These are phyloP conservation scores for Penicillium psychrosexuale DNA, from an alignment of 2,329 filamentous ascomycete genomes.

Conservation along the genomic window DNA sequence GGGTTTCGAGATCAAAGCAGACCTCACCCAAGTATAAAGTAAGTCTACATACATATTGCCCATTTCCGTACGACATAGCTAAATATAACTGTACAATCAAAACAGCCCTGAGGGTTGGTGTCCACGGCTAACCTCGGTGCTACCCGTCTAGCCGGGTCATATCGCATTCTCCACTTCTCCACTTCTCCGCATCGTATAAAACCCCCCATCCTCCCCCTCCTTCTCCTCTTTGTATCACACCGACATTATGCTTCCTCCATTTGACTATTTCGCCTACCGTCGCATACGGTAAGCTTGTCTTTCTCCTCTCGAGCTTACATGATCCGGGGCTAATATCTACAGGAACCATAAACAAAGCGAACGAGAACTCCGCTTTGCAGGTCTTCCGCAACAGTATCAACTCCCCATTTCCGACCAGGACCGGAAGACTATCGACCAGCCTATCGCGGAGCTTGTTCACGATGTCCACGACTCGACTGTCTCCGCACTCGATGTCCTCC, in stretches of 20 bases:
- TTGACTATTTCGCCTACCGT: conserved; percentile 68
- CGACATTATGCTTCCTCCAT: conserved; percentile 49
- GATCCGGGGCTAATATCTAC: conserved; percentile 4
- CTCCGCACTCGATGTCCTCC: conserved; percentile 70
- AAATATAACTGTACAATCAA: background rate
- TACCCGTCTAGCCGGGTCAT: background rate
- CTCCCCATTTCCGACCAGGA: conserved; percentile 63
- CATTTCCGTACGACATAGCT: no score
- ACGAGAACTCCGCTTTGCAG: conserved; percentile 65
- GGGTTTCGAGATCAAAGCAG: background rate
- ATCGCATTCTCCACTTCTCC: conserved; percentile 20
- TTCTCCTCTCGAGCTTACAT: no score
- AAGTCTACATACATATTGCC: background rate
- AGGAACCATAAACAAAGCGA: conserved; percentile 79
- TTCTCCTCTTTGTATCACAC: background rate
- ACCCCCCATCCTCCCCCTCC: background rate
- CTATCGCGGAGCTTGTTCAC: conserved; percentile 74
- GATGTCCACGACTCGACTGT: conserved; percentile 69
- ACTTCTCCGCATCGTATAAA: conserved; percentile 20
- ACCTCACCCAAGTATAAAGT: background rate
- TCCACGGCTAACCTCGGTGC: conserved; percentile 4
- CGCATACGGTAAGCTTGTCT: conserved; percentile 62
- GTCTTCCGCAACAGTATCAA: conserved; percentile 64
- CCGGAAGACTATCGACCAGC: conserved; percentile 63
- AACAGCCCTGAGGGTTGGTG: background rate